These are phyloP conservation scores for Gymnopilus dilepis DNA, from an alignment of 768 basidiomycete genomes.

Conservation along the genomic window DNA sequence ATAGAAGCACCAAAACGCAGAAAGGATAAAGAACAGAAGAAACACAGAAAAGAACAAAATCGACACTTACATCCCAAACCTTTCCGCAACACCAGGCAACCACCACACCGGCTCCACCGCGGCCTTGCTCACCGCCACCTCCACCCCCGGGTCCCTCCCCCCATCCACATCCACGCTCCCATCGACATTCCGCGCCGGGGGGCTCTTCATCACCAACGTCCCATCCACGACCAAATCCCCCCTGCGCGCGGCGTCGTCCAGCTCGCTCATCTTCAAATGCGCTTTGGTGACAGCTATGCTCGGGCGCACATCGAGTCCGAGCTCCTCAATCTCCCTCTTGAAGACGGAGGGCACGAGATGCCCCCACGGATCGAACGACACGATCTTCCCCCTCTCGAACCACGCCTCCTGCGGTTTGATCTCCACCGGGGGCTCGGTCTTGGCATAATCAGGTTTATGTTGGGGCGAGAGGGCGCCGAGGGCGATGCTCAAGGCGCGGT, in stretches of 20 bases:
- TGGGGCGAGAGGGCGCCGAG: constrained; percentile 81
- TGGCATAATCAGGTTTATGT: constrained; percentile 82
- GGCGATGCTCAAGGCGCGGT: constrained; percentile 90
- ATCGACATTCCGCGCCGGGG: constrained; percentile 66
- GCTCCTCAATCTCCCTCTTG: too few species aligned
- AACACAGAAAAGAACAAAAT: not conserved
- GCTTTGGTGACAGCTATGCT: constrained; percentile 93
- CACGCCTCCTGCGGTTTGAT: constrained; percentile 81
- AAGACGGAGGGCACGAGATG: too few species aligned
- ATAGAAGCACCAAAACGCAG: constrained; percentile 26
- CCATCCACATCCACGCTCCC: constrained; percentile 53
- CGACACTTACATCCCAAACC: constrained; percentile 80
- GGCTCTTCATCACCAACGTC: constrained; percentile 75
- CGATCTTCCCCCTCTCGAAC: constrained; percentile 80
- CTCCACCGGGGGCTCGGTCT: constrained; percentile 84
- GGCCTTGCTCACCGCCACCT: constrained; percentile 86
- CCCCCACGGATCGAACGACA: constrained; percentile 54
- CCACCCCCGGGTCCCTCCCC: constrained; percentile 74
- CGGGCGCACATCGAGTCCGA: too few species aligned
- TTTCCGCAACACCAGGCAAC: constrained; percentile 88
- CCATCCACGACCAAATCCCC: constrained; percentile 83
- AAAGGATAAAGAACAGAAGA: not conserved
- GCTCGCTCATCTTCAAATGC: constrained; percentile 93
- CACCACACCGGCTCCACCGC: constrained; percentile 98
- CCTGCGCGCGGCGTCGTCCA: constrained; percentile 79